Conservation (phyloP, 2,329 filamentous ascomycete species). For the Penicillium sp. region DNA sequence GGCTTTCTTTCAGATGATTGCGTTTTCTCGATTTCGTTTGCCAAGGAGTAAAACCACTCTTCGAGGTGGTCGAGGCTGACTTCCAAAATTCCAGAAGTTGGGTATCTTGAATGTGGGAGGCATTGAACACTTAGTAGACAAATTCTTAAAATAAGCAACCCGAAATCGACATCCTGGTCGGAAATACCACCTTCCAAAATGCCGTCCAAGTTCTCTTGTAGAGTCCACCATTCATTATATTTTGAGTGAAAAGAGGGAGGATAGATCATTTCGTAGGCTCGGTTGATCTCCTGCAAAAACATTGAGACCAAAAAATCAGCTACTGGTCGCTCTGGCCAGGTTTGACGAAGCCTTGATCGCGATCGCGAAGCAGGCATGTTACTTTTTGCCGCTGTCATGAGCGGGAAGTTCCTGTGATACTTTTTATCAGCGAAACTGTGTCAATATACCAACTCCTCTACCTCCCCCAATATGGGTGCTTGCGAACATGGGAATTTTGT, state of each 20-base stretch:
- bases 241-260: constrained; percentile 12
- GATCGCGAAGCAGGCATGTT: constrained; percentile 3
- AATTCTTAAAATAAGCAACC: constrained; percentile 19
- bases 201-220: constrained; percentile 8
- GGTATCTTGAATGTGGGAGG: constrained; percentile 18
- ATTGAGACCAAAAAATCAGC: constrained; percentile 19
- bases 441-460: not conserved
- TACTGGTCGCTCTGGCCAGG: constrained; percentile 18
- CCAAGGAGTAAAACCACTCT: constrained; percentile 15
- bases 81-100: constrained; percentile 12
- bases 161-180: constrained; percentile 20
- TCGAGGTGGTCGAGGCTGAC: constrained; percentile 9
- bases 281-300: constrained; percentile 20
- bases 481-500: not conserved
- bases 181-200: not conserved
- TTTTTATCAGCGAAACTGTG: not conserved
- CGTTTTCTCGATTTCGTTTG: constrained; percentile 17
- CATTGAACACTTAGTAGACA: constrained; percentile 19
- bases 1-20: constrained; percentile 9
- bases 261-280: constrained; percentile 14
- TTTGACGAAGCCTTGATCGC: not conserved
- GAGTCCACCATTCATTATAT: constrained; percentile 17
- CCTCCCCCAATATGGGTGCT: no score
- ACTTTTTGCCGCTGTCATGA: constrained; percentile 1
- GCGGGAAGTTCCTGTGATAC: constrained; percentile 7